These are phyloP conservation scores for Cicer yamashitae DNA, from an alignment of 306 rosid genomes.

Conservation along the genomic window DNA sequence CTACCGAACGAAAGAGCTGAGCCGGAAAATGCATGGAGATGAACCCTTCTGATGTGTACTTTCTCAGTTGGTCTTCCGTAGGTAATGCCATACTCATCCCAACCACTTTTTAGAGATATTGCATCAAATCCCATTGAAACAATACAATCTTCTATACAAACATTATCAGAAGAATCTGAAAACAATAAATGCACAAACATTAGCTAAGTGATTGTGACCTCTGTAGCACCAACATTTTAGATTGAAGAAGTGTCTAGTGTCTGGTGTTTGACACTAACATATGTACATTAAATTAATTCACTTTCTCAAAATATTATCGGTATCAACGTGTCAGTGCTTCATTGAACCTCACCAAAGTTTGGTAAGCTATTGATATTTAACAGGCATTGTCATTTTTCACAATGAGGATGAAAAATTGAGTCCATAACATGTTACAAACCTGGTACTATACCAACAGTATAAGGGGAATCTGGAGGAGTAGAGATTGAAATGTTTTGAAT, in stretches of 20 bases:
- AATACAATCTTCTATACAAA: slow-evolving; percentile 88
- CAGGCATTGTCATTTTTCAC: slow-evolving; percentile 27
- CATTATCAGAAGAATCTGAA: slow-evolving; percentile 90
- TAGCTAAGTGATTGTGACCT: slow-evolving; percentile 1
- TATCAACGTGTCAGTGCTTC: no score
- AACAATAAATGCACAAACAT: slow-evolving; percentile 39
- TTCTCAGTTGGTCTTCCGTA: slow-evolving; percentile 85
- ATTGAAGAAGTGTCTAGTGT: no score
- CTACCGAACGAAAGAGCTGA: slow-evolving; percentile 92
- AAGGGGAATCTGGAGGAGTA: slow-evolving; percentile 81
- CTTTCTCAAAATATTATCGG: no score
- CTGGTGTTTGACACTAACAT: no score
- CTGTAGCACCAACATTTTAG: no score
- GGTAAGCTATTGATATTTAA: neutral
- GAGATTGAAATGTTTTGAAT: slow-evolving; percentile 80
- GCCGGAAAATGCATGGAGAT: slow-evolving; percentile 75
- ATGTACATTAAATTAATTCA: no score
- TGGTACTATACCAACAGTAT: slow-evolving; percentile 88
- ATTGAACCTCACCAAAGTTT: neutral
- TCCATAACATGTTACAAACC: slow-evolving; percentile 58
- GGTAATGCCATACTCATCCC: slow-evolving; percentile 93
- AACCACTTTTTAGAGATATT: slow-evolving; percentile 92
- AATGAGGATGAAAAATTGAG: slow-evolving; percentile 1
- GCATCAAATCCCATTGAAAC: slow-evolving; percentile 80
- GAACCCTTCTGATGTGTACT: slow-evolving; percentile 80